Evolutionary conservation across 2,329 filamentous ascomycete species (phyloP), one percentile per base, ranked within the genome.

Genomic region (Pseudonectria foliicola): DNA sequence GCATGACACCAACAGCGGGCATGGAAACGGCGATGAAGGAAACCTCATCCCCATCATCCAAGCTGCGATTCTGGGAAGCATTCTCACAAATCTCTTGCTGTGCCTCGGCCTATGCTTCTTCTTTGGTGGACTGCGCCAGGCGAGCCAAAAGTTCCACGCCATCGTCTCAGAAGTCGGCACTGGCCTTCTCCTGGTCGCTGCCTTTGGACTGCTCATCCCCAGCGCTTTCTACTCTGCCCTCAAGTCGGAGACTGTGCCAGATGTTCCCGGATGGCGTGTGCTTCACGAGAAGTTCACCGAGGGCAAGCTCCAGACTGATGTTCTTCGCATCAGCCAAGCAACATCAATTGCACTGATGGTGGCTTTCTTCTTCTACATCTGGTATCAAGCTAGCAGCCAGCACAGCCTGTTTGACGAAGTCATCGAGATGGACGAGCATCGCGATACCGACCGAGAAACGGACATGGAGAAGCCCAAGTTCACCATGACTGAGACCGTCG

Each of bases 41-140:
- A 56, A 62, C 28, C 42, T 55, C 55, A 71, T 80, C 28, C 66
- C 68, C 2, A 77, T 84, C 46, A 82, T 84, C 33, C 73, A 81
- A 50, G 78, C 78, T 35, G 80, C 80, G 4, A 82, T 85, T 33
- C 63, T 85, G 1, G 80, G 80, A 10, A 82, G 77, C 3, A 80
- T 84, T 29, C 52, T 85, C 32, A 80, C 81, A 10, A 85, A 84
- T 30, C 56, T 83, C 21, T 59, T 84, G 8, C 68, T 85, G 2
- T 85, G 80, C 43, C 59, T 84, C 18, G 80, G 80, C 0, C 55
- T 75, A 21, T 85, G 80, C 53, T 85, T 85, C 59, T 71, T 82
- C 35, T 67, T 75, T 11, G 80, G 81, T 16, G 80, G 80, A 5
- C 50, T 83, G 11, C 66, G 66, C 31, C 68, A 73, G 27, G 63